Evolutionary conservation across 305 asterid genomes (phyloP), one percentile per base, ranked within the genome.

Genomic region (Solanum hybrid): DNA sequence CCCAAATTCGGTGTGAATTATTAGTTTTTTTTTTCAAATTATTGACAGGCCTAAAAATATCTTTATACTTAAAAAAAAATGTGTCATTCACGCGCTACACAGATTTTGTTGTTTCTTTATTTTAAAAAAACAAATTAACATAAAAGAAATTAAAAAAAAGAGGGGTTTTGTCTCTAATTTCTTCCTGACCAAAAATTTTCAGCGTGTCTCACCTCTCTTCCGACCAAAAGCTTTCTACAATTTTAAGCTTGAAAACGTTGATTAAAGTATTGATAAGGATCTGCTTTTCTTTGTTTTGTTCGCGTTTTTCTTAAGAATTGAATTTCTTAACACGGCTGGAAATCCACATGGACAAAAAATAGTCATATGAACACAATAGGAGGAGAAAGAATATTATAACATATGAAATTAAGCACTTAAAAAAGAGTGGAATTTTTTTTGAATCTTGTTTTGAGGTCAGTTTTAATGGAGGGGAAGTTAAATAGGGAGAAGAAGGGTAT

Each of bases 1-100:
- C 0, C 0, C 20, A 46, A 51, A 51, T 0, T 51, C 1, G 0
- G 1, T 0, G 22, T 0, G 3, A 13, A 2, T 42, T 42, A 39
- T 39, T 39, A 4, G 2, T 42, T 42, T 12, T 0, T 0, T 42
- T 42, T 1, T 0, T 33, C 1, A 0, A 46, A 51, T 0, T 51
- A 51, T 51, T 51, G 3, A 5, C 22, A 51, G 0, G 1, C 6
- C 0, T 46, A 46, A 5, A 46, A 14, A 42, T 0, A 42, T 0
- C 0, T 0, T 0, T 42, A 14, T 46, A 14, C 64, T 14, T 46
- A 0, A 14, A n/a, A n/a, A n/a, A n/a, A n/a, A n/a, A n/a, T n/a
- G n/a, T 33, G 37, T 35, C 37, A 35, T 35, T 35, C 37, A 35
- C 37, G 37, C 37, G 37, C 8, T 35, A 35, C 37, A 35, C 8